A percentile compares a stretch with the other conserved stretches of the same genome.
phyloP scores from a whole-genome alignment of 148 eudicot species.

The Spergularia bocconei region DNA sequence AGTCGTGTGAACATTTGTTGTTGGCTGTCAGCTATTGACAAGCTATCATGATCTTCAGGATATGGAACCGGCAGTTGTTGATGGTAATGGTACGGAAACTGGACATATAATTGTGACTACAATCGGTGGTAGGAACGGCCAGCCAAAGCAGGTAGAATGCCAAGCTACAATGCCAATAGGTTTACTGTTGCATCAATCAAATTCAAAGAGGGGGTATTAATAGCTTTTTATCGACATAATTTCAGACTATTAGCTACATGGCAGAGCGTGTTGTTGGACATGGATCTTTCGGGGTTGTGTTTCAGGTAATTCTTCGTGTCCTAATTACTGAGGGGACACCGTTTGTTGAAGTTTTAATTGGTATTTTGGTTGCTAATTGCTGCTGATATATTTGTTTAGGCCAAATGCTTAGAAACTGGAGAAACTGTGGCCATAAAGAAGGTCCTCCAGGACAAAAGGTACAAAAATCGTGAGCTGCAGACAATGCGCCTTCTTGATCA shows the following conservation, averaged over 20 bases:
- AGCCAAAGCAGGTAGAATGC: conserved; percentile 69
- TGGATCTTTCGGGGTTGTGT: conserved; percentile 66
- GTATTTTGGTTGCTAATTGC: conserved; percentile 8
- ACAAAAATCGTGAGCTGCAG: conserved; percentile 78
- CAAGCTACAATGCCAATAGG: conserved; percentile 6
- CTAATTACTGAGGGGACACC: not conserved
- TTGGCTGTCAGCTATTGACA: conserved; percentile 6
- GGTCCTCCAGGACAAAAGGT: conserved; percentile 78
- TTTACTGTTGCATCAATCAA: not conserved
- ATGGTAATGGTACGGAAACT: conserved; percentile 79
- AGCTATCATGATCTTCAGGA: conserved; percentile 41
- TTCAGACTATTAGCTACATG: conserved; percentile 63
- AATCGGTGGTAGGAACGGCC: conserved; percentile 73
- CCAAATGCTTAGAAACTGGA: conserved; percentile 77
- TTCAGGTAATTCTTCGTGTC: conserved; percentile 37
- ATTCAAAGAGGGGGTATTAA: not conserved
- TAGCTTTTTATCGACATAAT: not conserved
- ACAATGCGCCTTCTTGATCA: conserved; percentile 73
- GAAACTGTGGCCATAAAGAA: conserved; percentile 78
- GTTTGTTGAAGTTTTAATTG: not conserved
- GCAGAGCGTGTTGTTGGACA: conserved; percentile 65
- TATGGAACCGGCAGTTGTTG: conserved; percentile 63
- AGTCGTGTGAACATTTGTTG: not conserved
- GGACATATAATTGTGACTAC: conserved; percentile 85
- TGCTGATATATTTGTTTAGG: conserved; percentile 33